phyloP scores from a whole-genome alignment of 164 flowering plant genomes.

The Aristolochia fimbriata region DNA sequence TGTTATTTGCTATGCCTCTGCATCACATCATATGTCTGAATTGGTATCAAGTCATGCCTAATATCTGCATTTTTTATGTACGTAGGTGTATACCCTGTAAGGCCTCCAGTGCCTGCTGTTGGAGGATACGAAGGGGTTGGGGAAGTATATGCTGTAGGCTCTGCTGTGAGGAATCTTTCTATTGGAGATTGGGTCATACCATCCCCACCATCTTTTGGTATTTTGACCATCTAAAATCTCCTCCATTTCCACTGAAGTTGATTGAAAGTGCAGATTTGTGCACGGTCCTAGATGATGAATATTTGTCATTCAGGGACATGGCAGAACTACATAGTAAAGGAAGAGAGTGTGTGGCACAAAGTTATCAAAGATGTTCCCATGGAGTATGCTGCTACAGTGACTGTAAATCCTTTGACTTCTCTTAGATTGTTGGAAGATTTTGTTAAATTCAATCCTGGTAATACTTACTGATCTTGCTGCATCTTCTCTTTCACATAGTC shows the following conservation, averaged over 20 bases:
- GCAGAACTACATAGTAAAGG: slow-evolving; percentile 89
- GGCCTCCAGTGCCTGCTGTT: slow-evolving; percentile 82
- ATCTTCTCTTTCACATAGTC: background rate
- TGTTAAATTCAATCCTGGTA: slow-evolving; percentile 56
- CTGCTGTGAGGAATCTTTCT: slow-evolving; percentile 55
- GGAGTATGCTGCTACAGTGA: slow-evolving; percentile 87
- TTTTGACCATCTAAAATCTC: background rate
- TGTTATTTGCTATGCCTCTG: too few relatives aligned
- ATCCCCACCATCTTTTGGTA: slow-evolving; percentile 85
- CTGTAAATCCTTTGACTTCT: slow-evolving; percentile 79
- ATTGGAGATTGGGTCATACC: slow-evolving; percentile 93
- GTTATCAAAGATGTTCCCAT: slow-evolving; percentile 56
- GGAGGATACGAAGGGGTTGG: slow-evolving; percentile 98
- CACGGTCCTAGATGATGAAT: slow-evolving; percentile 7
- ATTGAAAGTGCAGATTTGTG: background rate
- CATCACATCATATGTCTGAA: too few relatives aligned
- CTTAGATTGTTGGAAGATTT: slow-evolving; percentile 86
- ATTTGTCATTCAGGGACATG: slow-evolving; percentile 55
- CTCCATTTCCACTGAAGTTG: background rate
- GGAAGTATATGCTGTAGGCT: slow-evolving; percentile 63
- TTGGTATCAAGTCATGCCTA: background rate
- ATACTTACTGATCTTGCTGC: slow-evolving; percentile 10
- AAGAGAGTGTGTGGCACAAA: slow-evolving; percentile 78
- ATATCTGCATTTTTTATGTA: background rate
- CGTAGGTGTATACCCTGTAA: slow-evolving; percentile 86